Conservation (phyloP, 2,329 filamentous ascomycete genomes). For the Alternaria gaisen region DNA sequence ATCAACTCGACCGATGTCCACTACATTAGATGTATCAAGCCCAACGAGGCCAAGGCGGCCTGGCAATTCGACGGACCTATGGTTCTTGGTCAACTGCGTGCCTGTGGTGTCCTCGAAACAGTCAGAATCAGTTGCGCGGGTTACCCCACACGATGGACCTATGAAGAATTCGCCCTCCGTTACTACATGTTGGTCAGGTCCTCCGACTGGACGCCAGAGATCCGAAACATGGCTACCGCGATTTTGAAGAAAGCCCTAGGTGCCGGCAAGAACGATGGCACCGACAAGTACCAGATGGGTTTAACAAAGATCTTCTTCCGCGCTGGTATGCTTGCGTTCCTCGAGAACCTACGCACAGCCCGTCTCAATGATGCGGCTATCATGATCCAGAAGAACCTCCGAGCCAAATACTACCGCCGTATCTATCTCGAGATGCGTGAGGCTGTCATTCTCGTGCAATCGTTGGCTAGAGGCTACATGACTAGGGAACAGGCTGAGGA, state of each 20-base stretch:
- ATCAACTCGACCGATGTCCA: slow-evolving; percentile 99
- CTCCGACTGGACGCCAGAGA: slow-evolving; percentile 88
- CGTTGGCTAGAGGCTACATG: slow-evolving; percentile 77
- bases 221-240: slow-evolving; percentile 90
- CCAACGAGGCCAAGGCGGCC: slow-evolving; percentile 93
- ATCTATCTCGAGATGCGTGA: slow-evolving; percentile 88
- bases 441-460: slow-evolving; percentile 81
- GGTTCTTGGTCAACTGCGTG: slow-evolving; percentile 95
- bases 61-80: slow-evolving; percentile 99
- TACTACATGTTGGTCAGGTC: slow-evolving; percentile 99
- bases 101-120: slow-evolving; percentile 98
- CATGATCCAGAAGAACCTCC: slow-evolving; percentile 98
- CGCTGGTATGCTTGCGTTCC: slow-evolving; percentile 96
- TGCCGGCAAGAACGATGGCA: slow-evolving; percentile 68
- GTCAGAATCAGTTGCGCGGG: slow-evolving; percentile 97
- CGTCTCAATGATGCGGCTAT: slow-evolving; percentile 93
- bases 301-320: slow-evolving; percentile 99
- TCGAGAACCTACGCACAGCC: slow-evolving; percentile 91
- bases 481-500: slow-evolving; percentile 82
- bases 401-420: slow-evolving; percentile 92
- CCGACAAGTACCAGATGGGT: slow-evolving; percentile 96
- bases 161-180: slow-evolving; percentile 94
- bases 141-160: slow-evolving; percentile 98
- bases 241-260: slow-evolving; percentile 89
- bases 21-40: slow-evolving; percentile 99